Evolutionary conservation across 2,329 filamentous ascomycete species (phyloP).

Genomic region (Claviceps fusiformis): DNA sequence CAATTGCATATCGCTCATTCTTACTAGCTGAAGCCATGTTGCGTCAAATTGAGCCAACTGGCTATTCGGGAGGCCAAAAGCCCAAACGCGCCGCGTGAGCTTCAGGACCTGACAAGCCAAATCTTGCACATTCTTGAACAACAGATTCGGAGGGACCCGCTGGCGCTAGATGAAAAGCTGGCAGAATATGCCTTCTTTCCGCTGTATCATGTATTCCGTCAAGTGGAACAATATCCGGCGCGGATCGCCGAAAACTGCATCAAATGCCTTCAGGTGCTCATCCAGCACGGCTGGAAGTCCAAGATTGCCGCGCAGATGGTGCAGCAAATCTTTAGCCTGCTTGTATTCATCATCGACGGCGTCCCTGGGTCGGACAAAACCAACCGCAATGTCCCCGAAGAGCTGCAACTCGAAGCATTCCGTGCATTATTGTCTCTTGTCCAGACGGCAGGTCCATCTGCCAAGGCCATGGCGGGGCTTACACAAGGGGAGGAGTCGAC

Average conservation of each 20-base stretch:
- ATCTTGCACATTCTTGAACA: slow-evolving; percentile 32
- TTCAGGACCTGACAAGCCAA: slow-evolving; percentile 31
- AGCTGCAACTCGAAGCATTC: slow-evolving; percentile 60
- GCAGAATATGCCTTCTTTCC: slow-evolving; percentile 95
- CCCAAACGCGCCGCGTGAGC: slow-evolving; percentile 25
- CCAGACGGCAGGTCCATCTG: slow-evolving; percentile 38
- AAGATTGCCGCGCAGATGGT: slow-evolving; percentile 58
- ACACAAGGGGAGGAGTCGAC: slow-evolving; percentile 47
- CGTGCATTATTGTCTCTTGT: slow-evolving; percentile 56
- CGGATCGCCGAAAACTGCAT: slow-evolving; percentile 63
- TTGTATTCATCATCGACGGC: slow-evolving; percentile 70
- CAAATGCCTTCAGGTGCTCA: slow-evolving; percentile 58
- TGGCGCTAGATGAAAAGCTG: slow-evolving; percentile 60
- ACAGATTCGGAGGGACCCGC: slow-evolving; percentile 29
- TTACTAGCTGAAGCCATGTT: slow-evolving; percentile 46
- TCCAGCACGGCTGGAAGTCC: slow-evolving; percentile 66
- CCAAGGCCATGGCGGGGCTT: slow-evolving; percentile 33
- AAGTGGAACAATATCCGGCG: slow-evolving; percentile 57
- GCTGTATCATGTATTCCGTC: slow-evolving; percentile 71
- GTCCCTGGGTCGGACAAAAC: slow-evolving; percentile 39
- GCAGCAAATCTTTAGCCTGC: slow-evolving; percentile 72
- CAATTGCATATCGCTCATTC: slow-evolving; percentile 1
- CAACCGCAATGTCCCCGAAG: slow-evolving; percentile 44
- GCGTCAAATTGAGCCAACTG: slow-evolving; percentile 45
- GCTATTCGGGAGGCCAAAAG: slow-evolving; percentile 34